Evolutionary conservation across 306 rosid genomes (phyloP).

Genomic region (Astragalus membranaceus): DNA sequence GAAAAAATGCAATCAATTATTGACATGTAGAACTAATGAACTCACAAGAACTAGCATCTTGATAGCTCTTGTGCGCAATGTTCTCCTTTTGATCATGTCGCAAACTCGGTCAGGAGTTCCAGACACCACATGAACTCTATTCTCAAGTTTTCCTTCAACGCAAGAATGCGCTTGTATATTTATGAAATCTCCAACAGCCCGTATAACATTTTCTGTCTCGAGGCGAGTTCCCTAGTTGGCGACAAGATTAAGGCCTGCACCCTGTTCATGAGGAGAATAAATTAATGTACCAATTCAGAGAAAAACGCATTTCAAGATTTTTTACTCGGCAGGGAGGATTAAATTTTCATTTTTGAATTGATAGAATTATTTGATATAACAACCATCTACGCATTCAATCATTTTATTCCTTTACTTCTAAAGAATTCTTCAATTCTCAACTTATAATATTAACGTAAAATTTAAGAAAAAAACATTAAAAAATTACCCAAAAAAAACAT

Average conservation of each 20-base stretch:
- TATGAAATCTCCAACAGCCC: conserved; percentile 84
- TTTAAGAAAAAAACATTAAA: no score
- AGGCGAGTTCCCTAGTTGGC: conserved; percentile 95
- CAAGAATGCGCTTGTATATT: conserved; percentile 92
- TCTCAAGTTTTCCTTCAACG: conserved; percentile 88
- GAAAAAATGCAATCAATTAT: background rate
- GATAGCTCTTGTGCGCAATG: conserved; percentile 82
- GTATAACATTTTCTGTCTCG: conserved; percentile 79
- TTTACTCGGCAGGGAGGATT: no score
- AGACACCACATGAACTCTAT: conserved; percentile 96
- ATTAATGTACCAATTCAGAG: no score
- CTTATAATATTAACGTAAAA: no score
- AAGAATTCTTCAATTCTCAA: no score
- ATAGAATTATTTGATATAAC: no score
- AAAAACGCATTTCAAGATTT: background rate
- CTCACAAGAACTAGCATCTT: conserved; percentile 70
- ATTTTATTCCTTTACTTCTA: background rate
- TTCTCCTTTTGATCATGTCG: conserved; percentile 97
- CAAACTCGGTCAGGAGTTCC: conserved; percentile 99
- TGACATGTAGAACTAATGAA: conserved; percentile 8
- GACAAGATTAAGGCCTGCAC: conserved; percentile 89
- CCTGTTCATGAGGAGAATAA: no score
- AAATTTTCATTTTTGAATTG: no score
- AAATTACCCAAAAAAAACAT: no score
- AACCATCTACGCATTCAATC: no score